A percentile compares a stretch with the other conserved stretches of the same genome.
Evolutionary conservation across 139 green algal species (phyloP).

Genomic region (Chlamydomonas schloesseri): DNA sequence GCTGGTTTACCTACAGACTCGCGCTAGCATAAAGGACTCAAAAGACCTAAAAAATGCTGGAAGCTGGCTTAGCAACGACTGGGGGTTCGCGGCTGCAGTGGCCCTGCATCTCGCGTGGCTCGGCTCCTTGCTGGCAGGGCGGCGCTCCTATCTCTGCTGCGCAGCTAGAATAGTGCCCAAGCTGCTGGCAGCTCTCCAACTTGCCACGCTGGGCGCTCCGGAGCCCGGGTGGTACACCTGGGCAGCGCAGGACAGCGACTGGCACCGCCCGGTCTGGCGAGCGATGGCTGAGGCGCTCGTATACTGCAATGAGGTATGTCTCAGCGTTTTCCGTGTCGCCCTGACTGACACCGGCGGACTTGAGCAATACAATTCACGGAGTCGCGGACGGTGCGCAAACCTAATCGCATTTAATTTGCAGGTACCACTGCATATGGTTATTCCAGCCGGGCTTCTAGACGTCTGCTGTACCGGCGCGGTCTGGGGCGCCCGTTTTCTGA

Average conservation of each 20-base stretch:
- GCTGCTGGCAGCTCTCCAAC: no score
- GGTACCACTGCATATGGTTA: neutral
- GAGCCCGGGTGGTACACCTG: no score
- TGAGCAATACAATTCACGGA: neutral
- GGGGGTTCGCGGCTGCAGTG: neutral
- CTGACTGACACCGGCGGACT: no score
- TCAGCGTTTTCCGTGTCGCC: no score
- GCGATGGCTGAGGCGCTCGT: conserved; percentile 16
- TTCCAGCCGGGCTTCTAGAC: neutral
- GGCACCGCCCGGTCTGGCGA: neutral
- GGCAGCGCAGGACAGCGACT: neutral
- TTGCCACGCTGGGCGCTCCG: no score
- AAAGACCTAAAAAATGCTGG: no score
- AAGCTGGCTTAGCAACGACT: neutral
- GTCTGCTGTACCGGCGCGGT: neutral
- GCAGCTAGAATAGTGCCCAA: neutral
- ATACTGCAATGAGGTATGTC: conserved; percentile 10
- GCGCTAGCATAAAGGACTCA: neutral
- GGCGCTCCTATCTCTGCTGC: neutral
- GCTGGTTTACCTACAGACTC: conserved; percentile 3
- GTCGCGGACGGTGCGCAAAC: neutral
- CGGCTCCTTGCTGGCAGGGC: neutral
- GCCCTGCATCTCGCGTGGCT: neutral
- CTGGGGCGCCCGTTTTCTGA: neutral
- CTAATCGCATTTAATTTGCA: neutral